Evolutionary conservation across 306 rosid genomes (phyloP).

Genomic region (Medicago arabica): DNA sequence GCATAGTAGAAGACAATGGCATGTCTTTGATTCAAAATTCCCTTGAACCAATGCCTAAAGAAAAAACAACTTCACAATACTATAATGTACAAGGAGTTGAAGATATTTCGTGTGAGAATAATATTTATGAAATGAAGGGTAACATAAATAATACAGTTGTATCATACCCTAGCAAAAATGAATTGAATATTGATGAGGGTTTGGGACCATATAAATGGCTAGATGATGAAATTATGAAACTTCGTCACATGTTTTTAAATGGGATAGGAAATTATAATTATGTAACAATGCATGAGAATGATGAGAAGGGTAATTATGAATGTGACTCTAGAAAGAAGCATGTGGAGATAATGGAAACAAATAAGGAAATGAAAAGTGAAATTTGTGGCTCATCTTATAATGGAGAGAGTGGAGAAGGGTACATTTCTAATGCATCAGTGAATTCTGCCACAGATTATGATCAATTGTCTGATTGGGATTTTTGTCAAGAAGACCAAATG

Average conservation of each 20-base stretch:
- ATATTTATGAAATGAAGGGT: not conserved
- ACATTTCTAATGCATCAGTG: slow-evolving; percentile 38
- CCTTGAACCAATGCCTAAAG: slow-evolving; percentile 31
- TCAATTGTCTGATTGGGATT: slow-evolving; percentile 52
- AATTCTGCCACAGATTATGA: slow-evolving; percentile 47
- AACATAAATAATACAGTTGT: not conserved
- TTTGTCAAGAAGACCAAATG: slow-evolving; percentile 46
- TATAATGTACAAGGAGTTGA: slow-evolving; percentile 20
- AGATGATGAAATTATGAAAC: slow-evolving; percentile 53
- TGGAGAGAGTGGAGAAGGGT: slow-evolving; percentile 46
- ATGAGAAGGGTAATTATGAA: slow-evolving; percentile 22
- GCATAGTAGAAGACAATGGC: slow-evolving; percentile 32
- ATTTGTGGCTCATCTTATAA: slow-evolving; percentile 45
- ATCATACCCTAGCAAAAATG: slow-evolving; percentile 24
- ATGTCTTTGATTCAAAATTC: slow-evolving; percentile 33
- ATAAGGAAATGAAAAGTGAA: not conserved
- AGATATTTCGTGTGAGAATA: slow-evolving; percentile 19
- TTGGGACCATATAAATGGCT: slow-evolving; percentile 54
- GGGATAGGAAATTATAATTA: slow-evolving; percentile 14
- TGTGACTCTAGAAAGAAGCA: not conserved
- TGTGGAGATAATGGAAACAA: slow-evolving; percentile 33
- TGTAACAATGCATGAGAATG: slow-evolving; percentile 24
- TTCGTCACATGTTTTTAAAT: slow-evolving; percentile 44
- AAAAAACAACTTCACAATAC: slow-evolving; percentile 5
- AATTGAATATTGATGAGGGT: slow-evolving; percentile 32